phyloP scores from a whole-genome alignment of 176 grass and related monocot genomes.

The Oryza officinalis region DNA sequence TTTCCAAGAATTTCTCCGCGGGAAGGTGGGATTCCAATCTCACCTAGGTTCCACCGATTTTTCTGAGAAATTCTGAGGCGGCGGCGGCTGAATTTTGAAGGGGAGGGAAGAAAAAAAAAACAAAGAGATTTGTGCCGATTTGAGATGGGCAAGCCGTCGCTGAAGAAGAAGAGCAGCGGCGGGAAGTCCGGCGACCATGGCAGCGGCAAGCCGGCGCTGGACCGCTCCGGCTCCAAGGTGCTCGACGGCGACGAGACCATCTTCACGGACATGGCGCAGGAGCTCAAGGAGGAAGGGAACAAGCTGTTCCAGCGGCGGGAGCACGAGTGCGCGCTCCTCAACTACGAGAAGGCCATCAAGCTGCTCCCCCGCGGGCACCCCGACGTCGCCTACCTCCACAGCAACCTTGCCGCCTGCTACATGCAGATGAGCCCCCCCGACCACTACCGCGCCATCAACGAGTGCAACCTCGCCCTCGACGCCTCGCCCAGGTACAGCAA shows the following conservation, averaged over 20 bases:
- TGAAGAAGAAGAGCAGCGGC: constrained; percentile 69
- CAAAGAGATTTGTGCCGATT: neutral
- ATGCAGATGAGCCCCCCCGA: constrained; percentile 85
- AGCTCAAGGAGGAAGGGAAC: constrained; percentile 81
- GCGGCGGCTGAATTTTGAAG: neutral
- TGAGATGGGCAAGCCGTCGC: constrained; percentile 84
- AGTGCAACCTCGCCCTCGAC: constrained; percentile 82
- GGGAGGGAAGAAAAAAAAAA: neutral
- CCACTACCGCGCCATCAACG: constrained; percentile 77
- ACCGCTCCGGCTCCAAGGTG: constrained; percentile 60
- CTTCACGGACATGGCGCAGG: constrained; percentile 72
- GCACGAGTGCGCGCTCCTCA: constrained; percentile 66
- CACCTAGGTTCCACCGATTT: constrained; percentile 13
- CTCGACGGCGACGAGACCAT: constrained; percentile 74
- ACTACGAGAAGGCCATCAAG: constrained; percentile 87
- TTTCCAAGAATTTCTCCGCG: neutral
- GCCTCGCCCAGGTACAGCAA: constrained; percentile 66
- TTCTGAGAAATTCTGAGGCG: constrained; percentile 1
- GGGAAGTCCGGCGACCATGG: constrained; percentile 36
- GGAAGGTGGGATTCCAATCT: constrained; percentile 29
- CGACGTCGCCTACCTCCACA: constrained; percentile 68
- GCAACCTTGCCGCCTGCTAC: constrained; percentile 92
- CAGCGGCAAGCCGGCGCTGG: constrained; percentile 37
- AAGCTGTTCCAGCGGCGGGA: constrained; percentile 84
- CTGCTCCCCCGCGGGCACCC: constrained; percentile 60